phyloP scores from a whole-genome alignment of 805 yeast genomes.

The Cyberlindnera petersonii region DNA sequence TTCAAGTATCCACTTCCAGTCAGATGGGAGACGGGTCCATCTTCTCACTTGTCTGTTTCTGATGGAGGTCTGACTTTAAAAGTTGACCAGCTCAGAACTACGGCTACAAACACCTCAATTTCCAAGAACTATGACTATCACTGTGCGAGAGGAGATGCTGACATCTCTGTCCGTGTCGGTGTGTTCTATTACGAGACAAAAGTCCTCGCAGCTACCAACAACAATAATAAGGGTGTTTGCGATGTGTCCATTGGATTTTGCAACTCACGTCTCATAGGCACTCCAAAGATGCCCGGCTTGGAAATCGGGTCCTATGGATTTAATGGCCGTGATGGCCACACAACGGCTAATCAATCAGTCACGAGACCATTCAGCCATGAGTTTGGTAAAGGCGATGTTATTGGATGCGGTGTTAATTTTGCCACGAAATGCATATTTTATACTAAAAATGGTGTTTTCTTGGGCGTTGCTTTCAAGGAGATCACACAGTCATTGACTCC shows the following conservation, averaged over 20 bases:
- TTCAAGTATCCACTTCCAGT: constrained; percentile 22
- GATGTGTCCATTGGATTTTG: constrained; percentile 46
- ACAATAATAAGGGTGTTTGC: constrained; percentile 24
- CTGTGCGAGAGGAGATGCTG: constrained; percentile 31
- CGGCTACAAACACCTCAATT: constrained; percentile 1
- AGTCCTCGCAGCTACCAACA: constrained; percentile 34
- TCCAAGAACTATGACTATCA: constrained; percentile 19
- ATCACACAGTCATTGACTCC: constrained; percentile 44
- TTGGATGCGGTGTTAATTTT: constrained; percentile 84
- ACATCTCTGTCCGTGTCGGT: constrained; percentile 39
- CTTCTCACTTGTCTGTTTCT: constrained; percentile 6
- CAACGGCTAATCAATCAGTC: constrained; percentile 35
- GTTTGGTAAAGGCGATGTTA: constrained; percentile 55
- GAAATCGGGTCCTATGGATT: constrained; percentile 49
- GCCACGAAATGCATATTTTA: constrained; percentile 59
- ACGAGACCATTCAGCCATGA: constrained; percentile 39
- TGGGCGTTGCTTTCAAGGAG: constrained; percentile 53
- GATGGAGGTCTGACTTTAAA: constrained; percentile 16
- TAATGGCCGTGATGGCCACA: constrained; percentile 49
- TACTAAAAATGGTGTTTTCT: constrained; percentile 74
- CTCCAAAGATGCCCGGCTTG: constrained; percentile 43
- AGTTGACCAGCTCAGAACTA: constrained; percentile 9
- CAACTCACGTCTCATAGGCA: constrained; percentile 26
- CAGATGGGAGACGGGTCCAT: constrained; percentile 15
- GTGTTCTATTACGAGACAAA: constrained; percentile 50